Percentiles rank a stretch among this genome's conserved stretches.
Conservation (phyloP, 495 filamentous ascomycete species). For the Opeltia flavorubescens region DNA sequence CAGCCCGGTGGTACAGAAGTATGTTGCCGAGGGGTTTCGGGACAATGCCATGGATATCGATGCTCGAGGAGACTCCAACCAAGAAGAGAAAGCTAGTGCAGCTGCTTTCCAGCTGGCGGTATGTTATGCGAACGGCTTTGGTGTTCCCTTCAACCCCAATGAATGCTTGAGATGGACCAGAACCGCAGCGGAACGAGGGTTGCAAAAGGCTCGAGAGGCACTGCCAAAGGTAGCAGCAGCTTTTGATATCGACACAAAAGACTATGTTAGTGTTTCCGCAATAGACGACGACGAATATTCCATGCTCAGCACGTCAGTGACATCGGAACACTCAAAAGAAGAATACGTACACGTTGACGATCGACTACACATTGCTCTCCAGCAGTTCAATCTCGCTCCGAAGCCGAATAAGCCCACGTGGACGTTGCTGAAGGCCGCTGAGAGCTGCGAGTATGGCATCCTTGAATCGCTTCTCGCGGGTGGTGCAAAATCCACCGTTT, state of each 20-base stretch:
- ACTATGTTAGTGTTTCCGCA: background rate
- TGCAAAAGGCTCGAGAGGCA: constrained; percentile 12
- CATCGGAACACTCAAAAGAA: background rate
- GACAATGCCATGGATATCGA: constrained; percentile 15
- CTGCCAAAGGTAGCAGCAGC: constrained; percentile 12
- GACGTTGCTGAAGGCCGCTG: constrained; percentile 12
- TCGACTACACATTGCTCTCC: background rate
- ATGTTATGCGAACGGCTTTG: constrained; percentile 18
- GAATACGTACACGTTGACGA: background rate
- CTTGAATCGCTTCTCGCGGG: constrained; percentile 2
- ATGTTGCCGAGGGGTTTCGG: constrained; percentile 11
- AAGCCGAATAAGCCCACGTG: background rate
- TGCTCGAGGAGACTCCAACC: constrained; percentile 4
- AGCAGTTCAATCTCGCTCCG: background rate
- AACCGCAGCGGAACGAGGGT: constrained; percentile 13
- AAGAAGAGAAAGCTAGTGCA: constrained; percentile 10
- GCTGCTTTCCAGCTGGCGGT: constrained; percentile 17
- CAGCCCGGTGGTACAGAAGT: constrained; percentile 11
- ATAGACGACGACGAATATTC: background rate
- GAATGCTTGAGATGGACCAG: constrained; percentile 16
- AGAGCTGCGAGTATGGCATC: constrained; percentile 12
- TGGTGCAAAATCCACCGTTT: constrained; percentile 4
- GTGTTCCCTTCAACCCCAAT: constrained; percentile 12
- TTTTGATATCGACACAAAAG: constrained; percentile 2
- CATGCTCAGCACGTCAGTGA: background rate